Base-by-base conservation (phyloP, 2,329 filamentous ascomycete genomes). In the Fusarium anguioides region DNA sequence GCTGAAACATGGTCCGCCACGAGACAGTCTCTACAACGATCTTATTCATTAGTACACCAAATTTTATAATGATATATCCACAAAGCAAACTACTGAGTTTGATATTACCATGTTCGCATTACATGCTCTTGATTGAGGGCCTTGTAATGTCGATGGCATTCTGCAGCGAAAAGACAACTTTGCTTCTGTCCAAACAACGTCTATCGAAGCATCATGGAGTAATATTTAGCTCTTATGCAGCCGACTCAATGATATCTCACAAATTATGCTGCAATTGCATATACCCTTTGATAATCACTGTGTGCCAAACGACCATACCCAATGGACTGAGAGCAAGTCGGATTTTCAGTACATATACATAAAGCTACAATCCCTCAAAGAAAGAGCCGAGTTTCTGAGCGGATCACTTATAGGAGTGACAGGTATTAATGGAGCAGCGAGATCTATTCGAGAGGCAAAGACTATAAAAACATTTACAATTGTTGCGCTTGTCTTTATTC, bases 401-500 rank as follows among this genome's bases (percentile, higher is more conserved):
- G 47, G 26, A 14, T 53, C 52, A 17, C 46, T 55, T 9, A 55
- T 47, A 3, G 47, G 52, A 21, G 46, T 55, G n/a, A 55, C 47
- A 4, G 35, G 52, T 5, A 53, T 53, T 18, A 53, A 53, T 26
- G 26, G 46, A 26, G 52, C 47, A 18, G 52, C 52, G 23, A 52
- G 53, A 15, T 56, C 53, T 20, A 56, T 56, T 20, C 47, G 27
- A 11, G 47, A 56, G 20, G 47, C 52, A 11, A 41, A 56, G 27
- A 41, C 36, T 5, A 35, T 53, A 27, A 53, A 56, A 15, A 54
- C 53, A 20, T 56, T 54, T 42, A 56, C 27, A 5, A 54, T 56
- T 18, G 53, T 54, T n/a, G 53, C 36, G 24, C 53, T 56, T 15
- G 20, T 56, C 26, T 54, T 54, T 10, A 54, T 54, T 29, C 47